Conservation (phyloP, 1,284 basidiomycete genomes). For the Boletellus sp. region DNA sequence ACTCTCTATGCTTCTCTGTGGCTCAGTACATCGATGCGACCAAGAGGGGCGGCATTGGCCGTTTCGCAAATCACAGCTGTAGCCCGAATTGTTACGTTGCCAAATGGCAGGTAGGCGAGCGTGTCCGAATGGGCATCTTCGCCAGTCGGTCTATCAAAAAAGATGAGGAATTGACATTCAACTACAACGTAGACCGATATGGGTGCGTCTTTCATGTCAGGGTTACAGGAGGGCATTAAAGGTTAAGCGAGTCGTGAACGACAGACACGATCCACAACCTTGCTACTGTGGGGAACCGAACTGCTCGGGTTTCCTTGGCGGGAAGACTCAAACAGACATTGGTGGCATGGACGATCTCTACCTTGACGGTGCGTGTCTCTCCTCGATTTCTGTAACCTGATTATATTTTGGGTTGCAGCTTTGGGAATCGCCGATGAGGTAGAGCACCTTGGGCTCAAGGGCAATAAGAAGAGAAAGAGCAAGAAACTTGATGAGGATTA, state of each 20-base stretch:
- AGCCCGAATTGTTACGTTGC: constrained; percentile 99
- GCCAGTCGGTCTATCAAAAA: constrained; percentile 79
- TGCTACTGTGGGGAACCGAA: constrained; percentile 97
- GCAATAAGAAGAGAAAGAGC: constrained; percentile 86
- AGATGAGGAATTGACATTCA: constrained; percentile 96
- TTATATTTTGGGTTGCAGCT: constrained; percentile 46
- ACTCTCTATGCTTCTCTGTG: not conserved
- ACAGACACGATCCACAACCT: constrained; percentile 90
- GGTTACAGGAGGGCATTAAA: not conserved
- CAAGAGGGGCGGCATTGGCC: constrained; percentile 92
- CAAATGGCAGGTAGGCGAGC: constrained; percentile 93
- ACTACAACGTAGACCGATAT: constrained; percentile 99
- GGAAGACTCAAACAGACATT: constrained; percentile 98
- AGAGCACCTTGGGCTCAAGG: constrained; percentile 77
- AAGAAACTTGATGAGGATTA: constrained; percentile 95
- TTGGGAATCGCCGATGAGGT: constrained; percentile 93
- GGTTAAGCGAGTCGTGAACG: constrained; percentile 1
- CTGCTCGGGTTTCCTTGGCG: constrained; percentile 94
- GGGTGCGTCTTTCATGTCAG: constrained; percentile 58
- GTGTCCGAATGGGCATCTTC: constrained; percentile 98
- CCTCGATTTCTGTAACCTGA: not conserved
- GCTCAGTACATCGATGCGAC: constrained; percentile 95
- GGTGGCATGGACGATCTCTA: constrained; percentile 92
- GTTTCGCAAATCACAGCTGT: constrained; percentile 98
- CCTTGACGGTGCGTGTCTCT: constrained; percentile 71